Evolutionary conservation across 2,329 filamentous ascomycete species (phyloP), one percentile per base, ranked within the genome.

Genomic region (Alternaria infectoria): DNA sequence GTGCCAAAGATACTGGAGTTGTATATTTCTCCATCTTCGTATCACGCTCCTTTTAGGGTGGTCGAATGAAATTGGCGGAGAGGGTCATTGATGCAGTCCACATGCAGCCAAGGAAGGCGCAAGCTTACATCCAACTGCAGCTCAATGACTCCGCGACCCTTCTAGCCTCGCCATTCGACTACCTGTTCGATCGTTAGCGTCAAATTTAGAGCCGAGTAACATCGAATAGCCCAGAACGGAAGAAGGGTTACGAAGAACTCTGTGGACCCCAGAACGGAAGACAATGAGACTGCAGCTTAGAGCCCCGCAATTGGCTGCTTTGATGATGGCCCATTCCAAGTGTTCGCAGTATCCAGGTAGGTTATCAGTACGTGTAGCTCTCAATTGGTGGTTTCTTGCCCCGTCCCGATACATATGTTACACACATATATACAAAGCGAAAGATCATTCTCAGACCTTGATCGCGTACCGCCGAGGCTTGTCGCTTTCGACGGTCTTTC

Each of bases 401-500:
- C 45, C 50, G 19, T 23, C 52, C 56, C 46, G 28, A 69, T 62
- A 54, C 59, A 62, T 70, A 70, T 70, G 47, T 36, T 73, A 74
- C 67, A 74, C 21, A 44, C 57, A 61, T 61, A 55, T 60, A 62
- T 66, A 69, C 64, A 69, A 23, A 54, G 52, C 28, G 32, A 49
- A n/a, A 25, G 23, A 23, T 32, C 49, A 40, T 26, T 5, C 30
- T 67, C 47, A 74, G 46, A 57, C 72, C 68, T 73, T 74, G 59
- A 73, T 69, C 36, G 61, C 60, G 30, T 66, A 73, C 23, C 58
- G 57, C 47, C 60, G 61, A 28, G 60, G 54, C 10, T 68, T 66
- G 43, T 74, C 69, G 49, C 61, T 59, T 23, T 68, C 57, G 26
- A 74, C 70, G 25, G 67, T 63, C 61, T 71, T 71, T 13, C 26